A percentile compares a stretch with the other conserved stretches of the same genome.
These are phyloP conservation scores for Ephemerocybe angulata DNA, from an alignment of 768 basidiomycete genomes.

Conservation along the genomic window DNA sequence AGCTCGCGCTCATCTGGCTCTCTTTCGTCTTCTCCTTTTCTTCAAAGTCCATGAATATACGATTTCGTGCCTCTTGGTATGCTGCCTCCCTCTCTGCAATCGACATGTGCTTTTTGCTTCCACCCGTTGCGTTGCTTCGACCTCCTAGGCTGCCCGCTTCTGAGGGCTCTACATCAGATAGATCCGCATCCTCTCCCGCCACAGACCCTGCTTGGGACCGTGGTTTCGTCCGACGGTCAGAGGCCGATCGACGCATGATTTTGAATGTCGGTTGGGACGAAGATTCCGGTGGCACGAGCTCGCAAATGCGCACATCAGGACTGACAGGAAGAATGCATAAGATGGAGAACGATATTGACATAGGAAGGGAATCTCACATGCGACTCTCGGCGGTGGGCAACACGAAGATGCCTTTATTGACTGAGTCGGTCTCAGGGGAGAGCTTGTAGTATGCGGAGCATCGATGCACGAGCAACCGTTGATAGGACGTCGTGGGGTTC, in stretches of 20 bases:
- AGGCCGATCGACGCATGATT: conserved; percentile 72
- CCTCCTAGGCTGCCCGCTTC: conserved; percentile 76
- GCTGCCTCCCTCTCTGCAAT: conserved; percentile 85
- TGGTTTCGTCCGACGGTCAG: conserved; percentile 54
- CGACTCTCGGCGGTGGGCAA: conserved; percentile 58
- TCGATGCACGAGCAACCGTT: conserved; percentile 81
- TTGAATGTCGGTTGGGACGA: conserved; percentile 74
- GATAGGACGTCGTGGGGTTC: conserved; percentile 71
- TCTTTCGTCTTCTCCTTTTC: conserved; percentile 71
- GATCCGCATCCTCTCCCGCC: conserved; percentile 69
- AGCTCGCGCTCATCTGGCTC: conserved; percentile 71
- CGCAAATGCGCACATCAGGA: conserved; percentile 64
- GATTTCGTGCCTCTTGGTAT: conserved; percentile 81
- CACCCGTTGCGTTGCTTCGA: conserved; percentile 59
- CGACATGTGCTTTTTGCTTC: conserved; percentile 69
- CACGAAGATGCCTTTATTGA: conserved; percentile 62
- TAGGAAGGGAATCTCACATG: conserved; percentile 53
- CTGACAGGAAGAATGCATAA: conserved; percentile 35
- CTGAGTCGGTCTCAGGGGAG: conserved; percentile 62
- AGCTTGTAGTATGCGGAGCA: conserved; percentile 80
- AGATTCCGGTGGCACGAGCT: conserved; percentile 74
- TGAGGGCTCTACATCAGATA: conserved; percentile 76
- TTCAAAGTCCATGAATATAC: conserved; percentile 83
- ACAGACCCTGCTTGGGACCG: conserved; percentile 73
- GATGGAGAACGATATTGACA: conserved; percentile 9